These are phyloP conservation scores for Epichloe hybrida DNA, from an alignment of 2,329 filamentous ascomycete species.

Conservation along the genomic window DNA sequence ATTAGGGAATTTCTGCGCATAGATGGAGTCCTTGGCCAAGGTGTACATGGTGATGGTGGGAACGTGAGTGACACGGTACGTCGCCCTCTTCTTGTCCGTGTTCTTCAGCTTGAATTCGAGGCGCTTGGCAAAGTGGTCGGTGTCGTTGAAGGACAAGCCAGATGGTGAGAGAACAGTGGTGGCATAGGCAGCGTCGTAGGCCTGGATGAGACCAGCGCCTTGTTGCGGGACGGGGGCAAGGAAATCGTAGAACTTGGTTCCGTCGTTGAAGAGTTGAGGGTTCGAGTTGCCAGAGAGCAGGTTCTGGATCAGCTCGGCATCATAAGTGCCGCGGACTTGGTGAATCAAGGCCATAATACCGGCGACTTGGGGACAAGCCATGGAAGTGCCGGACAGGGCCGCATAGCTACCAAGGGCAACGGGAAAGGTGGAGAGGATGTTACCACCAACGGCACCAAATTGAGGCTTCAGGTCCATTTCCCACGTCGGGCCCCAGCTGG, in stretches of 20 bases:
- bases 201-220: slow-evolving; percentile 46
- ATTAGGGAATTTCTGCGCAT: slow-evolving; percentile 31
- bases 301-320: slow-evolving; percentile 35
- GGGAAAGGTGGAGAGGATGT: slow-evolving; percentile 45
- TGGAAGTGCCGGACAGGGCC: slow-evolving; percentile 43
- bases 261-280: slow-evolving; percentile 35
- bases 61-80: slow-evolving; percentile 37
- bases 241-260: slow-evolving; percentile 19
- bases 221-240: slow-evolving; percentile 46
- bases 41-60: slow-evolving; percentile 42
- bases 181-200: slow-evolving; percentile 42
- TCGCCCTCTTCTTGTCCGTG: slow-evolving; percentile 31
- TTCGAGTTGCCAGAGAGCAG: slow-evolving; percentile 35
- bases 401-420: slow-evolving; percentile 31
- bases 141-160: slow-evolving; percentile 52
- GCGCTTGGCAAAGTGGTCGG: slow-evolving; percentile 36
- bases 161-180: slow-evolving; percentile 39
- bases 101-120: slow-evolving; percentile 44
- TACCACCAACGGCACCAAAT: slow-evolving; percentile 40
- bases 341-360: slow-evolving; percentile 41
- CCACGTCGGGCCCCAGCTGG: slow-evolving; percentile 48
- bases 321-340: slow-evolving; percentile 35
- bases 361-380: slow-evolving; percentile 44
- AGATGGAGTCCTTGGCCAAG: slow-evolving; percentile 18
- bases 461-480: slow-evolving; percentile 44